Conservation (phyloP, 2,329 filamentous ascomycete genomes). For the Diplodia sapinea region DNA sequence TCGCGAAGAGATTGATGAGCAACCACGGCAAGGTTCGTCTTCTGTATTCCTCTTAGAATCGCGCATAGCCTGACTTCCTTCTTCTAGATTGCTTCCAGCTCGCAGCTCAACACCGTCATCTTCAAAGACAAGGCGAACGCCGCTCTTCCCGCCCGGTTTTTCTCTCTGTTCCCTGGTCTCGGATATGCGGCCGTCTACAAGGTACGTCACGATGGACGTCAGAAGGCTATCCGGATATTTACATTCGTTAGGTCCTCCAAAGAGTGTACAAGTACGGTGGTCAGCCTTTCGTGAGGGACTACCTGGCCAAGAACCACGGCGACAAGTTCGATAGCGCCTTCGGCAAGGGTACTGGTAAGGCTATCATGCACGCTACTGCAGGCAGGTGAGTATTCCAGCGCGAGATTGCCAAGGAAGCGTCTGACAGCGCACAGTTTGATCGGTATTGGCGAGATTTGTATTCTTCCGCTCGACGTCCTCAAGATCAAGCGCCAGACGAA, state of each 20-base stretch:
- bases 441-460: slow-evolving; percentile 94
- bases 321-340: slow-evolving; percentile 85
- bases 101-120: slow-evolving; percentile 85
- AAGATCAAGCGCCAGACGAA: slow-evolving; percentile 99
- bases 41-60: neutral
- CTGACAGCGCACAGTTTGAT: slow-evolving; percentile 68
- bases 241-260: slow-evolving; percentile 72
- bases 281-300: slow-evolving; percentile 93
- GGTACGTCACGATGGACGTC: slow-evolving; percentile 51
- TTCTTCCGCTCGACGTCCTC: slow-evolving; percentile 92
- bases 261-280: slow-evolving; percentile 98
- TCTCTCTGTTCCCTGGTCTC: slow-evolving; percentile 94
- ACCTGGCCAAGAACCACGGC: slow-evolving; percentile 78
- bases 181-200: slow-evolving; percentile 99
- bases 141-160: slow-evolving; percentile 75
- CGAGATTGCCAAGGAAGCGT: neutral
- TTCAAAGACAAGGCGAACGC: slow-evolving; percentile 88
- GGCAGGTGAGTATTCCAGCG: slow-evolving; percentile 67
- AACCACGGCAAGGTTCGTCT: slow-evolving; percentile 75
- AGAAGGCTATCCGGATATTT: neutral
- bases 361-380: slow-evolving; percentile 95
- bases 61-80: slow-evolving; percentile 42
- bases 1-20: slow-evolving; percentile 98
- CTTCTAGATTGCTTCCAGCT: slow-evolving; percentile 55
- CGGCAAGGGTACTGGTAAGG: slow-evolving; percentile 96